phyloP scores from a whole-genome alignment of 257 asterid species.

The Solanum virginianum region DNA sequence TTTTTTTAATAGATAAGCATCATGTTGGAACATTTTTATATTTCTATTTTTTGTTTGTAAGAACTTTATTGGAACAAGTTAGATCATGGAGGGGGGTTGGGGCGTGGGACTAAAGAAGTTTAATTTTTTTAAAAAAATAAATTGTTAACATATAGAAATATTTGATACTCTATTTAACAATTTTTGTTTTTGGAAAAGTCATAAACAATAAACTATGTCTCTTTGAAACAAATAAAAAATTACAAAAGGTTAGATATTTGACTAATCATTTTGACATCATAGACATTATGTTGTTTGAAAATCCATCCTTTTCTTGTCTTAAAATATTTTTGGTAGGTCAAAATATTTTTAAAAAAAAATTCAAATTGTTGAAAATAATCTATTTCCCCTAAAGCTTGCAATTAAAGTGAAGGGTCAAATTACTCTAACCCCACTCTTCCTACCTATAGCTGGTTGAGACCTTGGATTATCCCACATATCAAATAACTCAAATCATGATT shows the following conservation, averaged over 20 bases:
- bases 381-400: not conserved
- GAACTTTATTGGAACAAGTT: too few species aligned
- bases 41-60: too few species aligned
- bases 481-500: not conserved
- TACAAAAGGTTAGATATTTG: not conserved
- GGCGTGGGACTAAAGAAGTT: too few species aligned
- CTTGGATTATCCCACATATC: not conserved
- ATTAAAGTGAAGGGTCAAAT: not conserved
- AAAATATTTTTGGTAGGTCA: not conserved
- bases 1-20: not conserved
- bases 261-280: not conserved
- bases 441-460: not conserved
- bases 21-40: not conserved
- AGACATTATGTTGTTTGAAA: not conserved
- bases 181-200: not conserved
- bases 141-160: not conserved
- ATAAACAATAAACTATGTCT: not conserved
- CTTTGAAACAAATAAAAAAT: not conserved
- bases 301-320: not conserved
- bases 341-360: not conserved
- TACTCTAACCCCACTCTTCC: not conserved
- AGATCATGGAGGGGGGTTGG: not conserved
- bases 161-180: not conserved
- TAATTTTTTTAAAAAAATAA: too few species aligned
- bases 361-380: not conserved